Base-by-base conservation (phyloP, 768 basidiomycete species). In the Boletus reticulatus region DNA sequence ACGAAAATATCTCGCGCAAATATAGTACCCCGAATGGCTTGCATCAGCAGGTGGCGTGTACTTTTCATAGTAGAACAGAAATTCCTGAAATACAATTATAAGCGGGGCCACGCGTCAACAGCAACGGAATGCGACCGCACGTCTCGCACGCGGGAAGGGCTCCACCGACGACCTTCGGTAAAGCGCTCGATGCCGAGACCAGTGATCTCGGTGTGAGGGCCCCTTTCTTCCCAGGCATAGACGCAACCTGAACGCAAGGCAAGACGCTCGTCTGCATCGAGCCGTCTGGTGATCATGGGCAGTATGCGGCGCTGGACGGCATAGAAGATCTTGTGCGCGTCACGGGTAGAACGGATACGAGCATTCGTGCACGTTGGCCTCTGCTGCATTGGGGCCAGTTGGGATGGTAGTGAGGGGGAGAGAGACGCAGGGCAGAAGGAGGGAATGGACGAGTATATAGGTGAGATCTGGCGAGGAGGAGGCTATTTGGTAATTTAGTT, bases 1-100 rank as follows among this genome's bases (percentile, higher is more conserved):
- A 43, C 24, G 13, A 51, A 55, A 48, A 54, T 17, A 46, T 37
- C 3, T 24, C 20, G 29, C 42, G 36, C 29, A 19, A 11, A 43
- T 32, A 56, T 24, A 69, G 67, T 60, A 83, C 81, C 76, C 73
- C 38, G 69, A 64, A 53, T 78, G 74, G 52, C 72, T 73, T 5
- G 73, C 70, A 37, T 84, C 79, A 48, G 76, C 70, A 14, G 77
- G 75, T 19, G 78, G 77, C 17, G 76, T 74, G 62, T 81, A 87
- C 64, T 86, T 86, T 71, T 92, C 89, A 55, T 89, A 91, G 70
- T 92, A 92, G 66, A 91, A 92, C 24, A 92, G 76, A 63, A 92
- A 92, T 65, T 91, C 89, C 89, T 92, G 67, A 59, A 56, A 52
- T 52, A 57, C 48, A 58, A n/a, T 32, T 3, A 58, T 65, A 48